Evolutionary conservation across 192 early-diverging fungal genomes (phyloP).

Genomic region (Coemansia sp.): DNA sequence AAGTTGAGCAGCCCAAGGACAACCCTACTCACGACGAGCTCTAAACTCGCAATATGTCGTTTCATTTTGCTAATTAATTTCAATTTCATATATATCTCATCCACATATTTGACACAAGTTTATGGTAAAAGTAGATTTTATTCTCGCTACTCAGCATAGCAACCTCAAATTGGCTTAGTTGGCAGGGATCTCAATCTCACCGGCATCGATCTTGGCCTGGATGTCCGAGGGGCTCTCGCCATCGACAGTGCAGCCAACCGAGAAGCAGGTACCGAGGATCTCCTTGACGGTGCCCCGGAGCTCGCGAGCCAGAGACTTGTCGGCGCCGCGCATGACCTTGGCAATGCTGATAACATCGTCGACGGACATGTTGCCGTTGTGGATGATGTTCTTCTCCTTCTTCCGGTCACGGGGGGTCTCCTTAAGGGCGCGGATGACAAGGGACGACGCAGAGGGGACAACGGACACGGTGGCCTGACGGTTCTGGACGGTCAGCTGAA

Average conservation of each 20-base stretch:
- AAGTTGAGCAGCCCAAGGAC: constrained; percentile 6
- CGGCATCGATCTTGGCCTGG: constrained; percentile 79
- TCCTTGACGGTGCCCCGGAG: constrained; percentile 94
- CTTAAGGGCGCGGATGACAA: constrained; percentile 97
- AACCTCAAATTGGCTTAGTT: constrained; percentile 34
- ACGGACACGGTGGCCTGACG: constrained; percentile 97
- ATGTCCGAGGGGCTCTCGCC: constrained; percentile 91
- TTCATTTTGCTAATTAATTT: neutral
- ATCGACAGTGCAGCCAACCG: constrained; percentile 98
- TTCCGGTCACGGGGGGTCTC: constrained; percentile 96
- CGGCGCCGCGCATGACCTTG: constrained; percentile 80
- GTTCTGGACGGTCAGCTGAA: constrained; percentile 99
- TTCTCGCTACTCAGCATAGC: constrained; percentile 9
- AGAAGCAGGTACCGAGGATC: constrained; percentile 94
- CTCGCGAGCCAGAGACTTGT: constrained; percentile 94
- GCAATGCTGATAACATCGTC: constrained; percentile 96
- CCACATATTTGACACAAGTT: neutral
- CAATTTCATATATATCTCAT: neutral
- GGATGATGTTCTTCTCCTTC: constrained; percentile 99
- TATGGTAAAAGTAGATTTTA: neutral
- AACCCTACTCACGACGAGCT: constrained; percentile 23
- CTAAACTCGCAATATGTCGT: constrained; percentile 9
- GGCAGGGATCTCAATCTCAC: constrained; percentile 74
- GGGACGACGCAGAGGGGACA: constrained; percentile 93
- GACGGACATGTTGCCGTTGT: constrained; percentile 93